These are phyloP conservation scores for Clavispora fructus DNA, from an alignment of 805 yeast species.

Conservation along the genomic window DNA sequence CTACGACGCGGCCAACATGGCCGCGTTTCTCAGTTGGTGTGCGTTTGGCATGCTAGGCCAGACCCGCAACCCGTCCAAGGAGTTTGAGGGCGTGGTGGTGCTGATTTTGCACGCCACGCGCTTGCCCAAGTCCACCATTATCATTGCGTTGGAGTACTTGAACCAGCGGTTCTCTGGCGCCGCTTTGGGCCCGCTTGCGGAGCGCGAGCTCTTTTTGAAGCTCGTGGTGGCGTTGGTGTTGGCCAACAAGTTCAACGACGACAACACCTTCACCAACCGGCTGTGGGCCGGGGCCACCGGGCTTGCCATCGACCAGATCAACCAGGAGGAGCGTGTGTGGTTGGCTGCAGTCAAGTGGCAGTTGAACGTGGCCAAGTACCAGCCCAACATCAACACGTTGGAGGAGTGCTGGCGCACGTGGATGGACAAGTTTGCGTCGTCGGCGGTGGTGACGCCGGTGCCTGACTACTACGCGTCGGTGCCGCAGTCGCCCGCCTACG, in stretches of 20 bases:
- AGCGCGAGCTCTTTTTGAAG: conserved; percentile 44
- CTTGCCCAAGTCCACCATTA: conserved; percentile 74
- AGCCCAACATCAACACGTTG: conserved; percentile 33
- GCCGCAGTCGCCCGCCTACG: conserved; percentile 19
- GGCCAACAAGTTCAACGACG: conserved; percentile 94
- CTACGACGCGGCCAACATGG: conserved; percentile 73
- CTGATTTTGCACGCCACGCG: conserved; percentile 83
- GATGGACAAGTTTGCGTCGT: conserved; percentile 28
- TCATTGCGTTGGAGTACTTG: conserved; percentile 74
- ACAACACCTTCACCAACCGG: conserved; percentile 89
- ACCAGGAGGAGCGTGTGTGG: conserved; percentile 69
- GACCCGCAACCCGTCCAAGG: conserved; percentile 35
- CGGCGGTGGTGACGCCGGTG: conserved; percentile 1
- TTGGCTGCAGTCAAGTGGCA: conserved; percentile 56
- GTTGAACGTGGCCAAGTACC: conserved; percentile 39
- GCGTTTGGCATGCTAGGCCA: conserved; percentile 63
- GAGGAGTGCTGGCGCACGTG: conserved; percentile 44
- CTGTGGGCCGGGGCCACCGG: conserved; percentile 98
- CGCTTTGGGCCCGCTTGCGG: conserved; percentile 16
- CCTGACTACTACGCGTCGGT: conserved; percentile 8
- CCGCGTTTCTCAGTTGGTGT: conserved; percentile 73
- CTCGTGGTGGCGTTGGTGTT: conserved; percentile 67
- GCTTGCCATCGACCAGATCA: conserved; percentile 54
- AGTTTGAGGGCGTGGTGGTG: conserved; percentile 55
- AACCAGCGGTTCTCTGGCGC: conserved; percentile 48